Evolutionary conservation across 73 alveolate genomes (phyloP).

Genomic region (Paramecium primaurelia): DNA sequence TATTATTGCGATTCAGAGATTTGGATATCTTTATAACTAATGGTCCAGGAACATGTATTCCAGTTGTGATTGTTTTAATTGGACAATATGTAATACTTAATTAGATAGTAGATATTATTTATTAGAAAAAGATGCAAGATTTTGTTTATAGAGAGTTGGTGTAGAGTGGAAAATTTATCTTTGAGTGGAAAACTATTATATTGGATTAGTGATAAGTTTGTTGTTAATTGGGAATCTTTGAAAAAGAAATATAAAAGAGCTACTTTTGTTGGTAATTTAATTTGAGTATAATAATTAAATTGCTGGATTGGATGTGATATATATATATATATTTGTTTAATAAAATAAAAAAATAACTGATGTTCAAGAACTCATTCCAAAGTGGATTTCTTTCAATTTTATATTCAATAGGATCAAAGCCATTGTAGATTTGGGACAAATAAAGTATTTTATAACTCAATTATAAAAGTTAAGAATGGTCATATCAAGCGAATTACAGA

Average conservation of each 20-base stretch:
- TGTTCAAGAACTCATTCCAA: slow-evolving; percentile 95
- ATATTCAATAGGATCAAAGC: slow-evolving; percentile 93
- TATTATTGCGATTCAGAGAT: background rate
- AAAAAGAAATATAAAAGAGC: background rate
- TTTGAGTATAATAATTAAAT: background rate
- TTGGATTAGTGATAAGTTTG: slow-evolving; percentile 3
- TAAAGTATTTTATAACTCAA: background rate
- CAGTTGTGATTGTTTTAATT: background rate
- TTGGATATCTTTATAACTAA: slow-evolving; percentile 1
- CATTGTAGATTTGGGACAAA: slow-evolving; percentile 96
- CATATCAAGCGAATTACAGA: slow-evolving; percentile 97
- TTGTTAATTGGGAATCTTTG: background rate
- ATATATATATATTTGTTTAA: background rate
- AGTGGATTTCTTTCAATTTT: slow-evolving; percentile 94
- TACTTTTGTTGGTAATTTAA: background rate
- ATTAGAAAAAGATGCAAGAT: slow-evolving; percentile 19
- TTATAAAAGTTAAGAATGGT: slow-evolving; percentile 86
- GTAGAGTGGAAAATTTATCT: slow-evolving; percentile 25
- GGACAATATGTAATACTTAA: background rate
- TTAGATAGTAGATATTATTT: background rate
- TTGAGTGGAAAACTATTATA: slow-evolving; percentile 30
- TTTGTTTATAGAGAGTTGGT: slow-evolving; percentile 42
- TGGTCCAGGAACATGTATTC: slow-evolving; percentile 26
- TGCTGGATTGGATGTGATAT: background rate
- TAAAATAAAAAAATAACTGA: slow-evolving; percentile 44